Percentiles rank a stretch among this genome's conserved stretches.
phyloP scores from a whole-genome alignment of 495 filamentous ascomycete genomes.

The Neurospora hispaniola region DNA sequence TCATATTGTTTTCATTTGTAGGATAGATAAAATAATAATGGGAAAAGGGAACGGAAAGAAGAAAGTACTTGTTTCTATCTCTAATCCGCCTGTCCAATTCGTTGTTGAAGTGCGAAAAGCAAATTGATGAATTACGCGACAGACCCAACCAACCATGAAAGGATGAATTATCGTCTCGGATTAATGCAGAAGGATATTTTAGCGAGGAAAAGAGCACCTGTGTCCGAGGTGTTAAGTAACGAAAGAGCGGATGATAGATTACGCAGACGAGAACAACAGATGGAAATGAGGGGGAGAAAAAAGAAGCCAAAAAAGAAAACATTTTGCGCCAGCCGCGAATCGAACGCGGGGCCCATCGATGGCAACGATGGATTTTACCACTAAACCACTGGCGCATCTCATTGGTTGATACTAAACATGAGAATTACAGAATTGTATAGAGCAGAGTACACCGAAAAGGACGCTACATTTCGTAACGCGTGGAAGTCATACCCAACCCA shows the following conservation, averaged over 20 bases:
- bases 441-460: no score
- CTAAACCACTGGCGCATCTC: slow-evolving; percentile 31
- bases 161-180: neutral
- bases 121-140: neutral
- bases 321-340: slow-evolving; percentile 35
- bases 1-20: neutral
- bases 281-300: neutral
- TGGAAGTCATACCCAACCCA: no score
- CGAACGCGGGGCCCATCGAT: slow-evolving; percentile 44
- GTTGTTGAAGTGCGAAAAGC: neutral
- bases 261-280: neutral
- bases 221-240: neutral
- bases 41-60: neutral
- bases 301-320: neutral
- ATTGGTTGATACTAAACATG: neutral
- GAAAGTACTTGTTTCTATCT: neutral
- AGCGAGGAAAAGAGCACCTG: neutral
- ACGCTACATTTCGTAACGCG: no score
- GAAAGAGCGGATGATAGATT: neutral
- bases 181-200: neutral
- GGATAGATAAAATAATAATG: neutral
- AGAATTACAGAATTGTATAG: no score
- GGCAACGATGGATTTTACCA: slow-evolving; percentile 46
- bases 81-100: neutral
- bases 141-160: neutral